A percentile compares a stretch with the other conserved stretches of the same genome.
phyloP scores from a whole-genome alignment of 2,329 filamentous ascomycete species.

The Xylariaceae sp. region DNA sequence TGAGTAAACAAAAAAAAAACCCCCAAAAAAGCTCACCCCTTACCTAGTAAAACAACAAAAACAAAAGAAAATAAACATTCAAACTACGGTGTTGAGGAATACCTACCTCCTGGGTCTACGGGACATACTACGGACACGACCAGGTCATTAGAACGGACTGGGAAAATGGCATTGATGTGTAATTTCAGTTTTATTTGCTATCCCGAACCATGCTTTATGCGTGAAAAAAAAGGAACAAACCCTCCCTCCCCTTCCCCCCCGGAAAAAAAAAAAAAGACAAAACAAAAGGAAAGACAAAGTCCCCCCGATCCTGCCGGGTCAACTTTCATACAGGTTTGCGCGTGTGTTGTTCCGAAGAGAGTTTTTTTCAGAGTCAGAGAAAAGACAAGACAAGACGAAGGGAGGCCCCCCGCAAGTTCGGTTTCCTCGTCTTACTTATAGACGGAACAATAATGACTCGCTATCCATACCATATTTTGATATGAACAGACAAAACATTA shows the following conservation, averaged over 20 bases:
- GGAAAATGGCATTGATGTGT: conserved; percentile 14
- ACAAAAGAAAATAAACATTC: not conserved
- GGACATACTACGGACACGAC: not conserved
- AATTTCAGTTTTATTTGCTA: conserved; percentile 33
- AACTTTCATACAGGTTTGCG: conserved; percentile 16
- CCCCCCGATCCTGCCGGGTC: conserved; percentile 20
- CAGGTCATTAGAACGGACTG: conserved; percentile 18
- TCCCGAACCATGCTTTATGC: conserved; percentile 29
- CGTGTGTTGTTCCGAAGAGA: not conserved
- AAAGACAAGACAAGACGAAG: too few species aligned
- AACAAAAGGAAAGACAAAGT: conserved; percentile 21
- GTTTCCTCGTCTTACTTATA: too few species aligned
- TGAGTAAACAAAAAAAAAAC: not conserved
- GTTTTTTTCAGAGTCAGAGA: too few species aligned
- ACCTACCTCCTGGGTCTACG: not conserved
- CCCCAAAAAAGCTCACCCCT: too few species aligned
- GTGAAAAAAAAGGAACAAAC: conserved; percentile 23
- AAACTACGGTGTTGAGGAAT: conserved; percentile 3
- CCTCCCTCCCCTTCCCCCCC: too few species aligned
- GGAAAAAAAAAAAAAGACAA: conserved; percentile 17
- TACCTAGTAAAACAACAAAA: too few species aligned
- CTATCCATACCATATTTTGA: too few species aligned
- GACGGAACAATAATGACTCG: too few species aligned
- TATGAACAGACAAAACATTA: too few species aligned
- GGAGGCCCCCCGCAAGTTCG: too few species aligned